Percentiles rank a stretch among this genome's conserved stretches.
phyloP scores from a whole-genome alignment of 2,329 filamentous ascomycete genomes.

The Tolypocladium amazonense region DNA sequence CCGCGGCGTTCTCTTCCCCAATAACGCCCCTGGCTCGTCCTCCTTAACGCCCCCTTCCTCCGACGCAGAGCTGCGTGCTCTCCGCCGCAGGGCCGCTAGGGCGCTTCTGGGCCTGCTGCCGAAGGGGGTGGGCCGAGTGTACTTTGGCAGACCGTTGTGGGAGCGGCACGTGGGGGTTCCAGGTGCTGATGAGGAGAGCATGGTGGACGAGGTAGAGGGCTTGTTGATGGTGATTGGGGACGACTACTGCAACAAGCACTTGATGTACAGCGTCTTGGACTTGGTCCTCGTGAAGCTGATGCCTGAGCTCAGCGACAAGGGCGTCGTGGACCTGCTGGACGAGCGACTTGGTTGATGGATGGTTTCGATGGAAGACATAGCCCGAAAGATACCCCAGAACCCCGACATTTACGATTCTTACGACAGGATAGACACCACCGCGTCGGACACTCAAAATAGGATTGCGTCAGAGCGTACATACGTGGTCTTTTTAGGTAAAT shows the following conservation, averaged over 20 bases:
- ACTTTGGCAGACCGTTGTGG: constrained; percentile 30
- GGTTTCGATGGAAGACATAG: not conserved
- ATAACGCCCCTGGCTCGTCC: constrained; percentile 62
- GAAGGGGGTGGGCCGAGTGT: constrained; percentile 35
- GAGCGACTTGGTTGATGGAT: constrained; percentile 46
- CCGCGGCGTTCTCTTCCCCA: constrained; percentile 75
- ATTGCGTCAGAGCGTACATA: not conserved
- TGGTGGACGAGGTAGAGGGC: constrained; percentile 49
- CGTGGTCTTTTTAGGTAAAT: not conserved
- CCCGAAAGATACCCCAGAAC: not conserved
- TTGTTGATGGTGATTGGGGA: constrained; percentile 70
- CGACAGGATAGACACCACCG: not conserved
- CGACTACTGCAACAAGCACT: constrained; percentile 83
- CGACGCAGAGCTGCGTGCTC: constrained; percentile 46
- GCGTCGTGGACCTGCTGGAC: constrained; percentile 60
- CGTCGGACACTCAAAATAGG: not conserved
- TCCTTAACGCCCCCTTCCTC: constrained; percentile 49
- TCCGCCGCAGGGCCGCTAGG: constrained; percentile 57
- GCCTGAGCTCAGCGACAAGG: constrained; percentile 70
- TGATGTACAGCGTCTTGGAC: constrained; percentile 76
- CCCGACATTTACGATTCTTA: not conserved
- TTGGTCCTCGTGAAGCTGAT: constrained; percentile 70
- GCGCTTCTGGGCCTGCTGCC: constrained; percentile 41
- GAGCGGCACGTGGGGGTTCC: constrained; percentile 10
- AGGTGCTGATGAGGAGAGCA: constrained; percentile 18